These are phyloP conservation scores for Lasiosphaeriaceae sp. DNA, from an alignment of 495 filamentous ascomycete species.

Conservation along the genomic window DNA sequence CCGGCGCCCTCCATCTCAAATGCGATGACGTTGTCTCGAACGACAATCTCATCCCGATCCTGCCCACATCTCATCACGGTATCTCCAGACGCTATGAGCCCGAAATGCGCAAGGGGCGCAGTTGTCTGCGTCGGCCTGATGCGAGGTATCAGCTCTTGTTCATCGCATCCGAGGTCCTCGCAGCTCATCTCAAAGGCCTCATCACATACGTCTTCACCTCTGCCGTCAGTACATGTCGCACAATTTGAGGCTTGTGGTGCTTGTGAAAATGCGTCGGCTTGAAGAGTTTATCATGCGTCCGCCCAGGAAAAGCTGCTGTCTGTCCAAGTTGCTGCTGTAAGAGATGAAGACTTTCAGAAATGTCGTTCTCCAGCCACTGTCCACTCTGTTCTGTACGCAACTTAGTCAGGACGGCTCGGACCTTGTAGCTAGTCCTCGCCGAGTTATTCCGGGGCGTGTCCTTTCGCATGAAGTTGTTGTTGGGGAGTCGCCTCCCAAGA, in stretches of 20 bases:
- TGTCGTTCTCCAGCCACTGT: slow-evolving; percentile 16
- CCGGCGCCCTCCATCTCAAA: slow-evolving; percentile 48
- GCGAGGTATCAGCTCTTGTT: slow-evolving; percentile 5
- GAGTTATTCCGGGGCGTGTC: slow-evolving; percentile 28
- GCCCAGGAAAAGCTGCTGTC: background rate
- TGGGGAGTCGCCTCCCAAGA: slow-evolving; percentile 31
- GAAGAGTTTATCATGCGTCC: slow-evolving; percentile 6
- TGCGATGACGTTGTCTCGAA: slow-evolving; percentile 23
- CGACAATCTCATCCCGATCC: slow-evolving; percentile 22
- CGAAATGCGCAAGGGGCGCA: slow-evolving; percentile 20
- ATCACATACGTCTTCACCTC: slow-evolving; percentile 4
- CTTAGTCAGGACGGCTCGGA: slow-evolving; percentile 24
- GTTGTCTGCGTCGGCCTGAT: background rate
- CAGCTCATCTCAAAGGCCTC: slow-evolving; percentile 5
- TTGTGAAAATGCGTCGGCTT: slow-evolving; percentile 32
- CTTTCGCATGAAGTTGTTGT: slow-evolving; percentile 29
- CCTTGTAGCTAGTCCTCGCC: slow-evolving; percentile 24
- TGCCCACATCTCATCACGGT: slow-evolving; percentile 25
- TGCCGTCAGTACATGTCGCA: background rate
- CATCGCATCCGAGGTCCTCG: slow-evolving; percentile 12
- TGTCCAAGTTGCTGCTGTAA: slow-evolving; percentile 6
- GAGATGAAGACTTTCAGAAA: slow-evolving; percentile 7
- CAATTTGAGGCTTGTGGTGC: slow-evolving; percentile 14
- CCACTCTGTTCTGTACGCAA: slow-evolving; percentile 25
- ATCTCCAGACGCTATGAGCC: slow-evolving; percentile 26